Evolutionary conservation across 805 yeast species (phyloP).

Genomic region (Clavispora vitiphila): DNA sequence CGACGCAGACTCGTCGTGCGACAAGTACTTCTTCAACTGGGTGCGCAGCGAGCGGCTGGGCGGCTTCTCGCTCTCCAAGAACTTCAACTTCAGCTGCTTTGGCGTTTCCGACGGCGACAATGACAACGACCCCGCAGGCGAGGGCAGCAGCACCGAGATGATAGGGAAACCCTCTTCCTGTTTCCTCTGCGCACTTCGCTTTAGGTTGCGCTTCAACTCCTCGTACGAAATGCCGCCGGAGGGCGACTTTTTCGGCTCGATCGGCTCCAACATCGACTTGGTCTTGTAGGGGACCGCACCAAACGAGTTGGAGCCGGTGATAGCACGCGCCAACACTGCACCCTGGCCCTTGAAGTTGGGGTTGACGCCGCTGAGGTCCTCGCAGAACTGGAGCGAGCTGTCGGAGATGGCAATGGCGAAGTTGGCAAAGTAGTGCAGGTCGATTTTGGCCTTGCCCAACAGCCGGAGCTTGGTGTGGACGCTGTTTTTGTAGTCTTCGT

Average conservation of each 20-base stretch:
- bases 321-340: slow-evolving; percentile 36
- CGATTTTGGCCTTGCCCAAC: slow-evolving; percentile 11
- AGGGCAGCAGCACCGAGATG: slow-evolving; percentile 5
- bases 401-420: slow-evolving; percentile 28
- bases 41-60: slow-evolving; percentile 10
- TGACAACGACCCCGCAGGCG: slow-evolving; percentile 4
- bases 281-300: slow-evolving; percentile 38
- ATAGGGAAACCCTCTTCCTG: slow-evolving; percentile 5
- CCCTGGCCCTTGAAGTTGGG: slow-evolving; percentile 39
- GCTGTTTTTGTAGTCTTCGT: slow-evolving; percentile 22
- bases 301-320: slow-evolving; percentile 39
- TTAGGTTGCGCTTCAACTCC: slow-evolving; percentile 28
- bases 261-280: slow-evolving; percentile 31
- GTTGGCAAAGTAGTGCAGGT: slow-evolving; percentile 26
- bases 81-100: slow-evolving; percentile 25
- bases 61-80: slow-evolving; percentile 14
- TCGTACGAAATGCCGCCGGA: slow-evolving; percentile 23
- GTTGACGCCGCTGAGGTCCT: slow-evolving; percentile 29
- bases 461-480: slow-evolving; percentile 15
- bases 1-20: slow-evolving; percentile 28
- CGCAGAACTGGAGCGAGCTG: slow-evolving; percentile 29
- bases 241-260: slow-evolving; percentile 5
- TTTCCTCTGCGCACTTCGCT: slow-evolving; percentile 14
- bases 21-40: slow-evolving; percentile 29
- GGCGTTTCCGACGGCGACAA: slow-evolving; percentile 12